phyloP scores from a whole-genome alignment of 2,329 filamentous ascomycete species.

The Venturia asperata region DNA sequence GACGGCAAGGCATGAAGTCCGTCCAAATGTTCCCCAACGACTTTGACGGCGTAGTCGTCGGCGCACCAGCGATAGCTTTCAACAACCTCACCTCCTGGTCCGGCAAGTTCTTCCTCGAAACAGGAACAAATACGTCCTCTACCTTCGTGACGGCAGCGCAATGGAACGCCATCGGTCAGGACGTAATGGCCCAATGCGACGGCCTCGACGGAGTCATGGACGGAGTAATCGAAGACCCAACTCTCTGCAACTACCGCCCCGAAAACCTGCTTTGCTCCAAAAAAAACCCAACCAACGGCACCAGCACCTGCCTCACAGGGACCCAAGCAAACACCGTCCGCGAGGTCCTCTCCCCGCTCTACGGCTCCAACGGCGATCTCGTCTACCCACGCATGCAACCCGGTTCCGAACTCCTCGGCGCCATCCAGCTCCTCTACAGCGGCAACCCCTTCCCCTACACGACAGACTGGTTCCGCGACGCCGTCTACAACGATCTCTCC shows the following conservation, averaged over 20 bases:
- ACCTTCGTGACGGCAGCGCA: conserved; percentile 36
- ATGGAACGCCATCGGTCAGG: conserved; percentile 38
- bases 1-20: conserved; percentile 29
- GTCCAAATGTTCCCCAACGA: conserved; percentile 32
- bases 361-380: not conserved
- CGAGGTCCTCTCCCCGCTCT: conserved; percentile 9
- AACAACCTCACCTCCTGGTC: conserved; percentile 40
- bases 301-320: conserved; percentile 8
- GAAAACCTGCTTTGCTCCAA: conserved; percentile 32
- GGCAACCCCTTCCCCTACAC: conserved; percentile 2
- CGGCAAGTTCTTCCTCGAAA: conserved; percentile 37
- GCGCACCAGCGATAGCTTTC: conserved; percentile 32
- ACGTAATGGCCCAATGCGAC: conserved; percentile 45
- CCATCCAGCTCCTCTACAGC: not conserved
- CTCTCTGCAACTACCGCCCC: conserved; percentile 40
- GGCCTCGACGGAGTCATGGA: conserved; percentile 43
- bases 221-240: conserved; percentile 42
- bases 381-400: conserved; percentile 20
- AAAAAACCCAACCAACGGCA: not conserved
- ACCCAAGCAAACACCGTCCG: conserved; percentile 14
- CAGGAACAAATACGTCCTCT: conserved; percentile 29
- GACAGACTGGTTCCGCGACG: conserved; percentile 15
- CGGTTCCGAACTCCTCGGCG: conserved; percentile 17
- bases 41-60: conserved; percentile 33
- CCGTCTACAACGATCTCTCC: conserved; percentile 12